A percentile compares a stretch with the other conserved stretches of the same genome.
Conservation (phyloP, 225 moss, liverwort and hornwort genomes). For the Lunularia cruciata region DNA sequence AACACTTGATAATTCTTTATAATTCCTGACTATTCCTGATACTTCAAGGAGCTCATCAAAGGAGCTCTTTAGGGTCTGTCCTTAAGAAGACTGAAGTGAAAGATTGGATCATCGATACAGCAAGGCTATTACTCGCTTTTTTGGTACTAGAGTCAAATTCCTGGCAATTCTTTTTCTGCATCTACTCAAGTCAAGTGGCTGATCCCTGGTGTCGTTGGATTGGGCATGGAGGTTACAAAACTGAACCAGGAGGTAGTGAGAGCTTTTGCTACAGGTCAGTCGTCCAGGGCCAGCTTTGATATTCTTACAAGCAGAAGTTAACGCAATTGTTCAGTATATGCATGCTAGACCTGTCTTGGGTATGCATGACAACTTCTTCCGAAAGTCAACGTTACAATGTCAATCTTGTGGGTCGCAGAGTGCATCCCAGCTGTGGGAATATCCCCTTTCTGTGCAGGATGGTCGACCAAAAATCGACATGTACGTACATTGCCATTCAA, state of each 20-base stretch:
- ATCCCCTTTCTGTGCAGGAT: constrained; percentile 79
- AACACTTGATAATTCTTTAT: too few relatives aligned
- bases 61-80: too few relatives aligned
- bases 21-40: too few relatives aligned
- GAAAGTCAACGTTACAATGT: not conserved
- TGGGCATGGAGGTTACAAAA: constrained; percentile 69
- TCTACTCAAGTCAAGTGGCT: not conserved
- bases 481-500: constrained; percentile 41
- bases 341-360: not conserved
- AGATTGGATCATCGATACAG: too few relatives aligned
- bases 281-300: not conserved
- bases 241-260: constrained; percentile 83
- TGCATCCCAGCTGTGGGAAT: constrained; percentile 85
- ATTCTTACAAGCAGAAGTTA: too few relatives aligned
- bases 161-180: too few relatives aligned
- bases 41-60: too few relatives aligned
- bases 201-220: constrained; percentile 4
- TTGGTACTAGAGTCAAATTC: too few relatives aligned
- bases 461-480: constrained; percentile 74
- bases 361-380: not conserved
- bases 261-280: constrained; percentile 73
- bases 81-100: too few relatives aligned
- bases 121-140: too few relatives aligned
- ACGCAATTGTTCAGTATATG: too few relatives aligned
- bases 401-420: constrained; percentile 49